Evolutionary conservation across 176 grass and related monocot genomes (phyloP), one percentile per base, ranked within the genome.

Genomic region (Bothriochloa decipiens): DNA sequence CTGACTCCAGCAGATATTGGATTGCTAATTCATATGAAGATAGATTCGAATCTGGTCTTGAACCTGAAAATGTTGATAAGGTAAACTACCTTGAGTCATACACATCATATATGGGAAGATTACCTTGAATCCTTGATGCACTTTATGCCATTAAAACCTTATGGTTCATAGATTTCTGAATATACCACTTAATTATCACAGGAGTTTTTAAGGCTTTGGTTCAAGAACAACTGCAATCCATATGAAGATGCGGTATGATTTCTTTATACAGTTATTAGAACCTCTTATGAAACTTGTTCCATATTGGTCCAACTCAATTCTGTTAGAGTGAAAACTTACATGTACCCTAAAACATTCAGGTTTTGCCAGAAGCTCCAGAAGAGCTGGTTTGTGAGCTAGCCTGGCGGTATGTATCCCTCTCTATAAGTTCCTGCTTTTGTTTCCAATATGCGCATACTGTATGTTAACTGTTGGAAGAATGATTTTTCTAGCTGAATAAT

Each of bases 11-110:
- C 78, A 89, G 96, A 83, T 98, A 98, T 80, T 98, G 96, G 96
- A 92, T 98, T 91, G 83, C 89, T 72, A 92, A 89, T 84, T 98
- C 96, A 52, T 98, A 92, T 49, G 86, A 94, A 90, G 60, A 91
- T 53, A 91, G 87, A 73, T 95, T 98, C 42, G 92, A 84, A 41
- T 84, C 85, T 87, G 81, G 86, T 42, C 78, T 94, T 65, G 96
- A 98, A 85, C 96, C 96, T 91, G 93, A 98, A 92, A 98, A 94
- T 75, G 93, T 98, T 76, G 93, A 98, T 78, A 98, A 98, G 96
- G 96, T 98, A 84, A 68, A 20, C 43, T 66, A 28, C 17, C 28
- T 53, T 77, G 32, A 52, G 40, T 80, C 36, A 25, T 72, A 40
- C 36, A 57, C 7, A 78, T 55, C 14, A 22, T 41, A 49, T 27